Evolutionary conservation across 371 early-diverging fungal genomes (phyloP).

Genomic region (Mucor indicus): DNA sequence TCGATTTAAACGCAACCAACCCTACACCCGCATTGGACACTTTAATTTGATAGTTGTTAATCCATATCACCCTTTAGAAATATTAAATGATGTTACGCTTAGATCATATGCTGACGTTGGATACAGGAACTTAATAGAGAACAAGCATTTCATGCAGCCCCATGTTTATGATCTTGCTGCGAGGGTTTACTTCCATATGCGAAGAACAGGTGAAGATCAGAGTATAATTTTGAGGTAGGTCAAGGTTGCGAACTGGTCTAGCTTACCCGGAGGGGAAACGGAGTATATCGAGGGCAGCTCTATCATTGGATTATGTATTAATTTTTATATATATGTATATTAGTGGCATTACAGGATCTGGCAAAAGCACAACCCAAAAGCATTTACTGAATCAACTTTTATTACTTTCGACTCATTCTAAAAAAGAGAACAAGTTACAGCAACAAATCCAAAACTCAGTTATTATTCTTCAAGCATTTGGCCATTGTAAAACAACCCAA

Average conservation of each 20-base stretch:
- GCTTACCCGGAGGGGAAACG: background rate
- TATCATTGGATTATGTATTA: too few species aligned
- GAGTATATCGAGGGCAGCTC: background rate
- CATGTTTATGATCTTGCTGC: slow-evolving; percentile 66
- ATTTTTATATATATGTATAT: background rate
- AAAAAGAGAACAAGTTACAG: slow-evolving; percentile 59
- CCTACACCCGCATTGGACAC: slow-evolving; percentile 59
- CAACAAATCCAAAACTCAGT: slow-evolving; percentile 53
- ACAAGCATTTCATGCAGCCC: slow-evolving; percentile 44
- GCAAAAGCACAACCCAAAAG: slow-evolving; percentile 68
- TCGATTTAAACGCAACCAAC: slow-evolving; percentile 52
- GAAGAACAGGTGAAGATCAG: slow-evolving; percentile 81
- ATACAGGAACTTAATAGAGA: slow-evolving; percentile 45
- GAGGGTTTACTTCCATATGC: slow-evolving; percentile 74
- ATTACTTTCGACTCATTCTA: slow-evolving; percentile 52
- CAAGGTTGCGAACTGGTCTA: background rate
- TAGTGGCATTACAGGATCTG: slow-evolving; percentile 75
- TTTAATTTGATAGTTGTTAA: slow-evolving; percentile 60
- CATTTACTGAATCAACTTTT: slow-evolving; percentile 62
- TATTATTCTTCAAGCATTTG: slow-evolving; percentile 66
- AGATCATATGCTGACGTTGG: slow-evolving; percentile 56
- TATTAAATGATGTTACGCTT: slow-evolving; percentile 52
- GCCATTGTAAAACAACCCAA: slow-evolving; percentile 55
- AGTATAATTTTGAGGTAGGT: slow-evolving; percentile 72
- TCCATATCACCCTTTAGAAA: slow-evolving; percentile 52